Evolutionary conservation across 1,139 yeast genomes (phyloP).

Genomic region (Lodderomyces margitis): DNA sequence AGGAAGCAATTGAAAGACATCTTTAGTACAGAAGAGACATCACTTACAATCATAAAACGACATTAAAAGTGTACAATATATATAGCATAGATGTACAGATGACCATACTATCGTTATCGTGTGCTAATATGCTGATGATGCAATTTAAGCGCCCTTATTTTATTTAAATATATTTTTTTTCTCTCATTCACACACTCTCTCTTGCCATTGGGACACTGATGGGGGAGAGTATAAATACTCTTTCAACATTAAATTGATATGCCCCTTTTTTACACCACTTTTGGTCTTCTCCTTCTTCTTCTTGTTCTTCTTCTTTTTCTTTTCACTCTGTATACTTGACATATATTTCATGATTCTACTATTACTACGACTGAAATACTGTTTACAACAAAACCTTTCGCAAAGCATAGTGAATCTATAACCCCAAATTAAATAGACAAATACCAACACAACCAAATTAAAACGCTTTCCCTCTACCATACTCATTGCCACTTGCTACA

Average conservation of each 20-base stretch:
- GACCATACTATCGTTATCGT: too few species aligned
- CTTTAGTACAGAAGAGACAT: too few species aligned
- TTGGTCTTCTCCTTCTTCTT: background rate
- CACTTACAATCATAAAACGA: too few species aligned
- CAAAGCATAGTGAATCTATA: conserved; percentile 2
- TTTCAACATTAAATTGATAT: background rate
- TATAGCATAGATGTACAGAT: too few species aligned
- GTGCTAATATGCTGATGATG: too few species aligned
- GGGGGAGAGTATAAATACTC: conserved; percentile 1
- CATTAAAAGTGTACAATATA: too few species aligned
- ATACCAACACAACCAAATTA: background rate
- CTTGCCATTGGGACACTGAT: too few species aligned
- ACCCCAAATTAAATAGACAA: too few species aligned
- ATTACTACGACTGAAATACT: conserved; percentile 1
- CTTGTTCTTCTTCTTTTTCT: background rate
- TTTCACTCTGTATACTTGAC: background rate
- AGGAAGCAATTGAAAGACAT: too few species aligned
- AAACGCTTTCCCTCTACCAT: background rate
- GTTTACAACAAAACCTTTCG: background rate
- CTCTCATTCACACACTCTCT: too few species aligned
- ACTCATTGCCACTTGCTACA: background rate
- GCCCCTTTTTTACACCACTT: background rate
- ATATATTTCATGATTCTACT: background rate
- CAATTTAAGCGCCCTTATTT: too few species aligned
- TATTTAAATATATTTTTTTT: too few species aligned